Conservation (phyloP, 306 rosid genomes). For the Sicyos baderoa region DNA sequence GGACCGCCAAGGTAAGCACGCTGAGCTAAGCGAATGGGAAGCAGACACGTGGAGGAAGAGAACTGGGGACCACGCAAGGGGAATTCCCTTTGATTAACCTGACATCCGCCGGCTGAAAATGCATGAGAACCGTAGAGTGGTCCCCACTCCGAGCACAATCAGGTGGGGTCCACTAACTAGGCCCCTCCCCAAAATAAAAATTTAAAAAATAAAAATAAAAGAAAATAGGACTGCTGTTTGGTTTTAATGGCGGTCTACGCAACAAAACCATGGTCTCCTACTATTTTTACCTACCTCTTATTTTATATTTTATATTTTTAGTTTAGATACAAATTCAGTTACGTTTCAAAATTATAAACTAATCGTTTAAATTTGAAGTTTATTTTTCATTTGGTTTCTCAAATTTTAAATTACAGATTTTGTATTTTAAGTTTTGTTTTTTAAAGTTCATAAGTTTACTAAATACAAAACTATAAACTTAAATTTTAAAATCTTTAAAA, state of each 20-base stretch:
- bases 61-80: conserved; percentile 31
- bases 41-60: conserved; percentile 29
- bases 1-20: conserved; percentile 44
- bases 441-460: too few relatives aligned
- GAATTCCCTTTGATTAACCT: conserved; percentile 33
- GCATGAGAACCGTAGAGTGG: too few relatives aligned
- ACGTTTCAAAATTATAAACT: too few relatives aligned
- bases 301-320: too few relatives aligned
- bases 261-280: conserved; percentile 14
- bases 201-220: not conserved
- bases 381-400: too few relatives aligned
- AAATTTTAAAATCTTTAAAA: too few relatives aligned
- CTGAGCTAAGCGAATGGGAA: conserved; percentile 20
- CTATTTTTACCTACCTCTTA: not conserved
- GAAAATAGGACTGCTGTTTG: not conserved
- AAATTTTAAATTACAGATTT: too few relatives aligned
- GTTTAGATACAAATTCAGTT: too few relatives aligned
- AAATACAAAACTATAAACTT: too few relatives aligned
- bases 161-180: conserved; percentile 18
- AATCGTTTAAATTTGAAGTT: too few relatives aligned
- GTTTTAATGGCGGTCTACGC: conserved; percentile 11
- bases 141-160: not conserved
- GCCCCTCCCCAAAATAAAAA: not conserved
- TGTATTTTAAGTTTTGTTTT: too few relatives aligned
- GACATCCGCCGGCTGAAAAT: conserved; percentile 36